Evolutionary conservation across 306 rosid genomes (phyloP), one percentile per base, ranked within the genome.

Genomic region (Casuarina glauca): DNA sequence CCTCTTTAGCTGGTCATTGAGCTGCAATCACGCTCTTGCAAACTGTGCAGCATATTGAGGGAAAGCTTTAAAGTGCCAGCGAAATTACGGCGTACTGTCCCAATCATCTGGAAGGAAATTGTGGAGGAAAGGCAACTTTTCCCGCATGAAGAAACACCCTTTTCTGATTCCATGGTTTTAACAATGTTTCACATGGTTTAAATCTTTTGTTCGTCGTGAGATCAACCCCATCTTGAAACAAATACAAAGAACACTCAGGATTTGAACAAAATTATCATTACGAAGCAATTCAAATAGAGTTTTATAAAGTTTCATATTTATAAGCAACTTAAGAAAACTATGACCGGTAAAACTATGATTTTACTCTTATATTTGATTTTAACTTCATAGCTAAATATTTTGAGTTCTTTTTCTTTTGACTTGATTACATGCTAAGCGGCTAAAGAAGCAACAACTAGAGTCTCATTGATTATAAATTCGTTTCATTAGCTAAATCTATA

Each of bases 101-200:
- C 89, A 79, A 86, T 81, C 83, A 84, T 83, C 81, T 73, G 19
- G 76, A 52, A 26, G 32, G 60, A 66, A 74, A 80, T 62, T 48
- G 51, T 32, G 48, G 63, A 75, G 71, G 19, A 78, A 76, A 70
- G 48, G 55, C 77, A 77, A 71, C 62, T 81, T 73, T 74, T 80
- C 62, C 44, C 82, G 58, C 86, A 46, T 82, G 84, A 13, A 16
- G 15, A 12, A 70, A 41, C 48, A 58, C 66, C 17, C 62, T 77
- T 51, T 61, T 73, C 32, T 76, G 63, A 72, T 7, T 69, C 32
- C 69, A 16, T 32, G 39, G 41, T 74, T 0, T 71, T 78, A 5
- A 26, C 64, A 58, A 58, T 26, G 26, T 19, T 58, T 58, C 64
- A 26, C 39, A 26, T 58, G 64, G 10, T 53, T 60, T 9, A 26